Base-by-base conservation (phyloP, 1,284 basidiomycete genomes). In the Trametes pubescens region DNA sequence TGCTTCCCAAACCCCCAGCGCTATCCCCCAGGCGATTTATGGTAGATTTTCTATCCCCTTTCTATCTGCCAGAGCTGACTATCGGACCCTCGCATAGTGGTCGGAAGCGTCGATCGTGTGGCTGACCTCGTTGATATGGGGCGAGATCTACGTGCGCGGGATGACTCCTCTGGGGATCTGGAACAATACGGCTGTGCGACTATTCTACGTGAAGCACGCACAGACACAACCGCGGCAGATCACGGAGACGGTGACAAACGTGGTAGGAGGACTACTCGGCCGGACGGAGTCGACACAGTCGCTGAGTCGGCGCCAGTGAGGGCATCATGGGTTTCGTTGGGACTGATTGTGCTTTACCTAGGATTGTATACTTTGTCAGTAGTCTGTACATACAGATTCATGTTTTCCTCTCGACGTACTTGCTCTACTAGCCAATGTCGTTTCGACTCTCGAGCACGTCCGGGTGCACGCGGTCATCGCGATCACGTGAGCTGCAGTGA, bases 91-190 rank as follows among this genome's bases (percentile, higher is more conserved):
- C 18, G 16, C n/a, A 3, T 63, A 95, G 92, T 97, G 94, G 94
- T 92, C 94, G 5, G 90, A 94, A 67, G 90, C 93, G 4, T 95
- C 93, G 4, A 84, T 91, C 59, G 85, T 96, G 13, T 97, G 95
- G 95, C 82, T 96, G 51, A 93, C 94, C 10, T 94, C 92, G 0
- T 78, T 97, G 57, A 88, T 96, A 38, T 98, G 95, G 94, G 95
- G 95, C 48, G 94, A 96, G 74, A 87, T 96, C 24, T 98, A 96
- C 73, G 91, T 98, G n/a, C 89, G 89, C 44, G 90, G 89, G 9
- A 90, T 95, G 85, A 87, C 89, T 1, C 90, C 90, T 5, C 79
- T 95, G 35, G 93, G 93, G 8, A 87, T 95, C 43, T 96, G 94
- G 94, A 92, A 92, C 69, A 87, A 88, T 48, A 96, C 95, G 11